These are phyloP conservation scores for Ganoderma leucocontextum DNA, from an alignment of 1,284 basidiomycete genomes.

Conservation along the genomic window DNA sequence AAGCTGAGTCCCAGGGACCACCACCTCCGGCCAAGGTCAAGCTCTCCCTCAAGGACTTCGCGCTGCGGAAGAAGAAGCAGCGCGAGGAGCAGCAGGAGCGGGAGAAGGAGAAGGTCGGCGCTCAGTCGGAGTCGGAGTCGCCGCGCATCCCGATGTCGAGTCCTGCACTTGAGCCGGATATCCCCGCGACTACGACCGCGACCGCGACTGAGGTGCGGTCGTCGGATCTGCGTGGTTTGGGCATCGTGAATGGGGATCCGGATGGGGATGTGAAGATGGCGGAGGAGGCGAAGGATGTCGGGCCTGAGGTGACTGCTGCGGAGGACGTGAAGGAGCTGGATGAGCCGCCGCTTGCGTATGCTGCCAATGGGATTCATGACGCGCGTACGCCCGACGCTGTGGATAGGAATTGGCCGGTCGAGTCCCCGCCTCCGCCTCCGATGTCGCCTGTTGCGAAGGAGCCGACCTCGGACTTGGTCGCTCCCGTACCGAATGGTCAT, in stretches of 20 bases:
- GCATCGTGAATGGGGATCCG: neutral
- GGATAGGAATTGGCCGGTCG: neutral
- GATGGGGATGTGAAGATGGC: constrained; percentile 16
- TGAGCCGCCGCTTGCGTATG: neutral
- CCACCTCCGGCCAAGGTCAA: constrained; percentile 45
- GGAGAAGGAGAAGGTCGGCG: constrained; percentile 25
- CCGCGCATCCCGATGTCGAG: neutral
- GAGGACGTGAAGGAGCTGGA: neutral
- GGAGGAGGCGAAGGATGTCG: neutral
- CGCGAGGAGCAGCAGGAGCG: constrained; percentile 35
- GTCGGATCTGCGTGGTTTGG: neutral
- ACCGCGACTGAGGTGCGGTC: neutral
- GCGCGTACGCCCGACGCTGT: neutral
- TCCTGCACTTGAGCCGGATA: neutral
- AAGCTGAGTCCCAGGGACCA: constrained; percentile 23
- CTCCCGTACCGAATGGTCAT: constrained; percentile 7
- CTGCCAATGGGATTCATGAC: neutral
- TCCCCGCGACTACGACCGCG: neutral
- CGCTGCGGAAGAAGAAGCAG: constrained; percentile 47
- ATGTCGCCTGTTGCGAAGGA: neutral
- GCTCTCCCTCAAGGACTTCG: constrained; percentile 48
- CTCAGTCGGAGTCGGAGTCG: neutral
- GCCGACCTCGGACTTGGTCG: neutral
- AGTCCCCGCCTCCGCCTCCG: neutral
- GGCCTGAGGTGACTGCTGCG: neutral